Conservation (phyloP, 2,329 filamentous ascomycete genomes). For the Exophiala sp. region DNA sequence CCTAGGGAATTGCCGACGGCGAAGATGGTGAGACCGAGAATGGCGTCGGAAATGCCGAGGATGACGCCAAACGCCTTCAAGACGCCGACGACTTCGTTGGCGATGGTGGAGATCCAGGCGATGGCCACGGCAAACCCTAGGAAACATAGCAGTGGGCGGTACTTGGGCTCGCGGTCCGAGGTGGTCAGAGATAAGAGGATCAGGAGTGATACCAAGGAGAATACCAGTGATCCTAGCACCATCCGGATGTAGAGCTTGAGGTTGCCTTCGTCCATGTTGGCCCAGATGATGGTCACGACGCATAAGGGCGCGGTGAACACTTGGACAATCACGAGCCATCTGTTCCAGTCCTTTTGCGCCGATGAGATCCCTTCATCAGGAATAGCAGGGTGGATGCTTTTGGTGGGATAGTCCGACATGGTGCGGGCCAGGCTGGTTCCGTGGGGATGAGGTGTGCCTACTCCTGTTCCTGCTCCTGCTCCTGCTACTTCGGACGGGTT, state of each 20-base stretch:
- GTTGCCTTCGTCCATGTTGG: conserved; percentile 45
- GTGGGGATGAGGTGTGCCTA: conserved; percentile 19
- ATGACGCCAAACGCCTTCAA: conserved; percentile 91
- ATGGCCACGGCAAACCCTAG: conserved; percentile 87
- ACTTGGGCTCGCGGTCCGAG: conserved; percentile 60
- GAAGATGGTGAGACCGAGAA: conserved; percentile 90
- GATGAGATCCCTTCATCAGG: conserved; percentile 34
- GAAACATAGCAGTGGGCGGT: conserved; percentile 75
- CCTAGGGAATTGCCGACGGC: conserved; percentile 93
- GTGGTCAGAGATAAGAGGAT: conserved; percentile 64
- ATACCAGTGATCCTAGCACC: conserved; percentile 58
- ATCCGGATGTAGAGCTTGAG: conserved; percentile 50
- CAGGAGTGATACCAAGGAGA: conserved; percentile 61
- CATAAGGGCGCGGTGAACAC: conserved; percentile 83
- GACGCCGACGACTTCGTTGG: conserved; percentile 89
- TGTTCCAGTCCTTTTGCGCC: conserved; percentile 63
- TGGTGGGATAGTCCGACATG: conserved; percentile 39
- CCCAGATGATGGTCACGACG: conserved; percentile 65
- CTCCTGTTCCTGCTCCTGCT: no score
- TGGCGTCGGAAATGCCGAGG: conserved; percentile 77
- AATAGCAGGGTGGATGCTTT: conserved; percentile 5
- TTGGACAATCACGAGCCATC: conserved; percentile 82
- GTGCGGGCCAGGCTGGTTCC: conserved; percentile 11
- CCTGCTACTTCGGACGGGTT: neutral
- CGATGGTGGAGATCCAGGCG: conserved; percentile 93